Base-by-base conservation (phyloP, 805 yeast species). In the Lipomyces lipofer region DNA sequence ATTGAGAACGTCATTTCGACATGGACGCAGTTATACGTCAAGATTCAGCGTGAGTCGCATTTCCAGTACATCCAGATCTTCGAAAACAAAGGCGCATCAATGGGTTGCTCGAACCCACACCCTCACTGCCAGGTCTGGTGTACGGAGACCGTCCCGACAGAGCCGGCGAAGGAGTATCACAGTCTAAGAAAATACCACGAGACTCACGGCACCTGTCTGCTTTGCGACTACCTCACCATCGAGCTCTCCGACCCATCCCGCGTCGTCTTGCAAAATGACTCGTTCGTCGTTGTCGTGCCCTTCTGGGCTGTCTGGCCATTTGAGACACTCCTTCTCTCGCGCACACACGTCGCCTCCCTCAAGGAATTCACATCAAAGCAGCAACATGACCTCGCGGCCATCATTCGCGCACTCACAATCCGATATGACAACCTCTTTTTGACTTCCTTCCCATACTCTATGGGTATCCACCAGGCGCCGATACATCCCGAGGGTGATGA, bases 221-320 rank as follows among this genome's bases (percentile, higher is more conserved):
- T 85, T 28, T 83, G 78, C 25, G 89, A 85, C 68, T 85, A 84
- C 65, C 84, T 81, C 12, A 64, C 73, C 46, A 63, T 81, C 32
- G 67, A 62, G 27, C 43, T 60, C 17, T 66, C 73, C 36, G 79
- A 79, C 58, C 70, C 70, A 47, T 71, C 73, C 51, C 77, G 91
- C 54, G 61, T 83, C 32, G 83, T 85, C 12, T 72, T 76, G 21
- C 76, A 78, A 52, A 85, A 85, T 66, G 86, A 80, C 54, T 73
- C 82, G 3, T 85, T 85, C 61, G 63, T 85, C 21, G 86, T 78
- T 4, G 81, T 85, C 9, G 89, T 85, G 17, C 91, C 91, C 51
- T 85, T 81, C 67, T 85, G 92, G 92, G 91, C 90, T 4, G 75
- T 82, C 32, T 85, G 91, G 91, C 92, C 92, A 13, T 85, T 84